Evolutionary conservation across 768 basidiomycete species (phyloP).

Genomic region (Lactifluus subvellereus): DNA sequence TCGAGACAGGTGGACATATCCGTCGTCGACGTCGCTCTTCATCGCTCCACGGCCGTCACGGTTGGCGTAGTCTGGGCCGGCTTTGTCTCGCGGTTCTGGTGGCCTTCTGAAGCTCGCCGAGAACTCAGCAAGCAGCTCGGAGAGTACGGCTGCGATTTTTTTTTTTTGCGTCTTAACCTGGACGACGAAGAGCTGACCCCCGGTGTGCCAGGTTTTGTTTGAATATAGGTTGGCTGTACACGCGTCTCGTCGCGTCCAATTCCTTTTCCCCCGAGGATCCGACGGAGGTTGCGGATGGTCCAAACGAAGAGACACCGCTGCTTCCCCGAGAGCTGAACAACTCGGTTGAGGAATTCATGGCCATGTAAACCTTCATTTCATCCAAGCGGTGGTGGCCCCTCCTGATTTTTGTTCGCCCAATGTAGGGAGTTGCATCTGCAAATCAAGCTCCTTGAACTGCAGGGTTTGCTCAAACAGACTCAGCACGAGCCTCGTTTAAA

Average conservation of each 20-base stretch:
- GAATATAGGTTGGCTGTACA: constrained; percentile 93
- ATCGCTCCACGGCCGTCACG: constrained; percentile 75
- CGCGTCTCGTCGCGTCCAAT: constrained; percentile 82
- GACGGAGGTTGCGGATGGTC: constrained; percentile 25
- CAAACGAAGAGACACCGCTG: constrained; percentile 28
- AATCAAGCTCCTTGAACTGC: constrained; percentile 80
- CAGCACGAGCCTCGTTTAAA: constrained; percentile 92
- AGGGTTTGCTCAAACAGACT: constrained; percentile 80
- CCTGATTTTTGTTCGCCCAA: not conserved
- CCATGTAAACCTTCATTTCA: constrained; percentile 52
- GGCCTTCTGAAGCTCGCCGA: constrained; percentile 90
- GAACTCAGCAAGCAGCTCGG: constrained; percentile 81
- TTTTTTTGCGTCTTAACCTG: not conserved
- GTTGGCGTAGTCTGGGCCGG: constrained; percentile 87
- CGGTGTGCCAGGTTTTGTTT: constrained; percentile 65
- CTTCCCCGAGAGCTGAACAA: constrained; percentile 42
- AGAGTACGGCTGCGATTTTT: constrained; percentile 53
- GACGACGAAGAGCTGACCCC: constrained; percentile 16
- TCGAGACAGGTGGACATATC: constrained; percentile 56
- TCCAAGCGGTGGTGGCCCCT: not conserved
- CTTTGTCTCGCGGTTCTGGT: constrained; percentile 85
- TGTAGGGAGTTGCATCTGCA: constrained; percentile 92
- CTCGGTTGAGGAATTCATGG: constrained; percentile 84
- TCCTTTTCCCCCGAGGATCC: constrained; percentile 55
- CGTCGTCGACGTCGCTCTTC: constrained; percentile 63